Conservation (phyloP, 257 asterid genomes). For the Capsicum chinense region DNA sequence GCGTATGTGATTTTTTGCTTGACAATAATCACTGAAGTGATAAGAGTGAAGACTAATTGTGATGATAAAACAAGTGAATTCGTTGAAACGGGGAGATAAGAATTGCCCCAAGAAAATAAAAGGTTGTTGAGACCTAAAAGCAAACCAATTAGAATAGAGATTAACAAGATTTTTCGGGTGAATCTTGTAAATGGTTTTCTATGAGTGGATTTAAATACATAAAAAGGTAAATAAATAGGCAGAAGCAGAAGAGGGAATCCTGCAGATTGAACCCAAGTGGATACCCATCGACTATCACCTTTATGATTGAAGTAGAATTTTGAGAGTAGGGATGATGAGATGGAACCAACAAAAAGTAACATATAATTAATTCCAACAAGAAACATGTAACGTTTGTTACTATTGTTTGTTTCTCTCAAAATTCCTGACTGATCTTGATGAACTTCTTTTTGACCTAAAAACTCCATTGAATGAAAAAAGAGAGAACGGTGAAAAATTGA, state of each 20-base stretch:
- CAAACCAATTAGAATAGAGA: conserved; percentile 48
- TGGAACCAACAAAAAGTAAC: conserved; percentile 50
- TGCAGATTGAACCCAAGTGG: conserved; percentile 72
- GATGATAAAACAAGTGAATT: conserved; percentile 59
- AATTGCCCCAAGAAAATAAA: conserved; percentile 62
- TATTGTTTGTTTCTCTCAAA: conserved; percentile 28
- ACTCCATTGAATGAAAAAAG: background rate
- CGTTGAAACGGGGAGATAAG: conserved; percentile 32
- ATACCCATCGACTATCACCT: conserved; percentile 70
- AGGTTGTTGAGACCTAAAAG: conserved; percentile 39
- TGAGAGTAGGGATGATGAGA: conserved; percentile 52
- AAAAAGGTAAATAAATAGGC: conserved; percentile 51
- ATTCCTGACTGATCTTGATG: background rate
- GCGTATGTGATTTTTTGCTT: background rate
- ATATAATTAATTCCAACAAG: conserved; percentile 51
- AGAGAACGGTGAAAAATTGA: background rate
- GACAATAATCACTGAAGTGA: conserved; percentile 48
- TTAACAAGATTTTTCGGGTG: conserved; percentile 22
- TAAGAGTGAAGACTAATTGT: conserved; percentile 60
- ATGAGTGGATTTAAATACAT: conserved; percentile 33
- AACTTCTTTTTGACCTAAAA: background rate
- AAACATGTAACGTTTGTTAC: conserved; percentile 32
- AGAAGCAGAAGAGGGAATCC: conserved; percentile 70
- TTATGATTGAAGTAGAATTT: conserved; percentile 76
- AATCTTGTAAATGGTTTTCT: conserved; percentile 60